A percentile compares a stretch with the other conserved stretches of the same genome.
Conservation (phyloP, 352 stramenopile species). For the Pythium biforme region DNA sequence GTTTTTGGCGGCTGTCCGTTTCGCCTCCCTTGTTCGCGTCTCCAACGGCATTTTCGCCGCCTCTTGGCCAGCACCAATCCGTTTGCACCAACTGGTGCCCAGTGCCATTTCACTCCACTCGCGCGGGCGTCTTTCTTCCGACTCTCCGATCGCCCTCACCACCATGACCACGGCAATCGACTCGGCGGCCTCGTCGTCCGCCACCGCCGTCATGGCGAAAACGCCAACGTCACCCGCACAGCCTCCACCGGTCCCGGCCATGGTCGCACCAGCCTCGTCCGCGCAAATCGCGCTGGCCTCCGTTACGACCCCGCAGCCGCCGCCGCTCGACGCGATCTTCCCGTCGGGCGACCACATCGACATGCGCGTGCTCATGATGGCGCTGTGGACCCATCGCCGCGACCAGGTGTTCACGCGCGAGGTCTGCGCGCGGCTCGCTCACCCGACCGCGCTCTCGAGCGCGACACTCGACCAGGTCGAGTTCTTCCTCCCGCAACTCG, state of each 20-base stretch:
- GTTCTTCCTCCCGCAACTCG: constrained; percentile 78
- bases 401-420: constrained; percentile 58
- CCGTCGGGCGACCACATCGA: constrained; percentile 49
- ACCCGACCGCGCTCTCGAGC: constrained; percentile 40
- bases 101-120: too few relatives aligned
- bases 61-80: too few relatives aligned
- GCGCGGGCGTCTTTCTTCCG: too few relatives aligned
- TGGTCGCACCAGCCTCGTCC: constrained; percentile 8
- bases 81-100: too few relatives aligned
- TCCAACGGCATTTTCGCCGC: too few relatives aligned
- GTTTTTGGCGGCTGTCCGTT: constrained; percentile 4
- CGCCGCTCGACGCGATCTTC: constrained; percentile 34
- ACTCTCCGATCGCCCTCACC: too few relatives aligned
- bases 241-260: neutral
- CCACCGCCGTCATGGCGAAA: neutral
- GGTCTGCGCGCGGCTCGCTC: constrained; percentile 57
- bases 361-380: constrained; percentile 70
- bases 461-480: constrained; percentile 72
- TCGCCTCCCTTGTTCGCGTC: neutral
- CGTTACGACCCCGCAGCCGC: neutral
- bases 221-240: neutral
- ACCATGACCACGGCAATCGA: constrained; percentile 7
- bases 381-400: constrained; percentile 69
- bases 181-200: neutral
- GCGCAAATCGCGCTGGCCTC: constrained; percentile 13